Conservation (phyloP, 768 basidiomycete species). For the Rhizopogon vesiculosus region DNA sequence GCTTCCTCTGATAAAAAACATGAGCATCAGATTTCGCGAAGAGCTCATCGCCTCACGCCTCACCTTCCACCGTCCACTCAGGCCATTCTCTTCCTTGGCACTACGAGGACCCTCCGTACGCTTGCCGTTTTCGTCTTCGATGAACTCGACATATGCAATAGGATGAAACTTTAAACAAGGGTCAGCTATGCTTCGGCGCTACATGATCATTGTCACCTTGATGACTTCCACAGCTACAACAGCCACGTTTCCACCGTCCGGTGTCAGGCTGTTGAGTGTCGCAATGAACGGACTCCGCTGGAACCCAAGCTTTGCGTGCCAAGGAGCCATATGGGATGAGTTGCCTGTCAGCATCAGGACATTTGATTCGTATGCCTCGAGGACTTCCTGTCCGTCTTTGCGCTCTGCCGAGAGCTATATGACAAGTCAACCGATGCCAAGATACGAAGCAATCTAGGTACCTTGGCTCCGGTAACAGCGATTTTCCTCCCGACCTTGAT, state of each 20-base stretch:
- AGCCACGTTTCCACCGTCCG: conserved; percentile 76
- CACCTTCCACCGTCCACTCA: conserved; percentile 71
- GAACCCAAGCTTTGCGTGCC: conserved; percentile 89
- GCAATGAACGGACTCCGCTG: conserved; percentile 61
- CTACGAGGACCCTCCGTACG: conserved; percentile 57
- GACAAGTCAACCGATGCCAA: not conserved
- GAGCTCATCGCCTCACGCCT: conserved; percentile 36
- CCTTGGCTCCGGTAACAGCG: conserved; percentile 72
- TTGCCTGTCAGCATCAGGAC: conserved; percentile 75
- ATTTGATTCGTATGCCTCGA: conserved; percentile 72
- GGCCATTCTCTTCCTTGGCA: conserved; percentile 61
- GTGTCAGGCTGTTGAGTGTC: conserved; percentile 70
- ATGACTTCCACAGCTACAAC: conserved; percentile 70
- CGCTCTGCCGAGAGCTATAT: conserved; percentile 60
- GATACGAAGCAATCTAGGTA: conserved; percentile 30
- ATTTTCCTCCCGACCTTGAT: conserved; percentile 83
- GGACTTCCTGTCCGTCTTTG: conserved; percentile 76
- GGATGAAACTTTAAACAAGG: conserved; percentile 55
- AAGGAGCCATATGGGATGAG: conserved; percentile 78
- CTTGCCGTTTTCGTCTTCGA: conserved; percentile 43
- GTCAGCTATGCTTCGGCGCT: not conserved
- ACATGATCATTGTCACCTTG: conserved; percentile 38
- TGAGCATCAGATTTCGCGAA: not conserved
- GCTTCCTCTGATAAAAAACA: conserved; percentile 40
- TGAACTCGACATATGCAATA: conserved; percentile 74